These are phyloP conservation scores for Yamadazyma triangularis DNA, from an alignment of 1,139 yeast species.

Conservation along the genomic window DNA sequence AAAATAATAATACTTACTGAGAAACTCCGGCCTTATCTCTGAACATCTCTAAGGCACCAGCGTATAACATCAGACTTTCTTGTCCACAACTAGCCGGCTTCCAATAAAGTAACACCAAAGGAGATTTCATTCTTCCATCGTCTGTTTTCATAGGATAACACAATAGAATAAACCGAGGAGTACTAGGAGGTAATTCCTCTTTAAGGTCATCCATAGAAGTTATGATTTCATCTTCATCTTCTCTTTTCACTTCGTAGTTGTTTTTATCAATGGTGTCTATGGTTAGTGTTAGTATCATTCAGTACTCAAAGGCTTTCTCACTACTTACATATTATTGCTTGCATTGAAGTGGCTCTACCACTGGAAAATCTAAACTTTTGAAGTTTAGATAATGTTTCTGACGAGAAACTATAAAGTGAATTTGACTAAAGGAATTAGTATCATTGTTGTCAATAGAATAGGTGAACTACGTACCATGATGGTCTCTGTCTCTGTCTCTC, in stretches of 20 bases:
- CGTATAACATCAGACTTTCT: slow-evolving; percentile 78
- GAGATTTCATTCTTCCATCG: slow-evolving; percentile 73
- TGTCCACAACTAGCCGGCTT: slow-evolving; percentile 81
- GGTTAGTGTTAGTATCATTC: slow-evolving; percentile 11
- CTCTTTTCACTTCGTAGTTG: slow-evolving; percentile 52
- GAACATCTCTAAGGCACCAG: slow-evolving; percentile 80
- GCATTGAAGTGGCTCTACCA: slow-evolving; percentile 58
- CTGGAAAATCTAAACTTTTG: slow-evolving; percentile 71
- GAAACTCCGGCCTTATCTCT: slow-evolving; percentile 75
- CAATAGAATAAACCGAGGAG: slow-evolving; percentile 70
- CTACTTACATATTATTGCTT: slow-evolving; percentile 57
- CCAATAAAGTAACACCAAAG: slow-evolving; percentile 78
- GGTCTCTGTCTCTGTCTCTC: neutral
- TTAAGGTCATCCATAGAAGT: slow-evolving; percentile 53
- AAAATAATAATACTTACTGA: slow-evolving; percentile 41
- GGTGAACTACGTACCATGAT: no score
- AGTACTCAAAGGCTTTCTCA: slow-evolving; percentile 7
- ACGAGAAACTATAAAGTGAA: slow-evolving; percentile 59
- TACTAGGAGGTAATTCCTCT: slow-evolving; percentile 78
- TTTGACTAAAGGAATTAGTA: slow-evolving; percentile 19
- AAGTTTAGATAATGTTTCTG: slow-evolving; percentile 56
- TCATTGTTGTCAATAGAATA: no score
- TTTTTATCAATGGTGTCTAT: slow-evolving; percentile 52
- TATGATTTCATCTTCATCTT: slow-evolving; percentile 40
- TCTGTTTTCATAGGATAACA: slow-evolving; percentile 68